Base-by-base conservation (phyloP, 768 basidiomycete species). In the Hypholoma fasciculare region DNA sequence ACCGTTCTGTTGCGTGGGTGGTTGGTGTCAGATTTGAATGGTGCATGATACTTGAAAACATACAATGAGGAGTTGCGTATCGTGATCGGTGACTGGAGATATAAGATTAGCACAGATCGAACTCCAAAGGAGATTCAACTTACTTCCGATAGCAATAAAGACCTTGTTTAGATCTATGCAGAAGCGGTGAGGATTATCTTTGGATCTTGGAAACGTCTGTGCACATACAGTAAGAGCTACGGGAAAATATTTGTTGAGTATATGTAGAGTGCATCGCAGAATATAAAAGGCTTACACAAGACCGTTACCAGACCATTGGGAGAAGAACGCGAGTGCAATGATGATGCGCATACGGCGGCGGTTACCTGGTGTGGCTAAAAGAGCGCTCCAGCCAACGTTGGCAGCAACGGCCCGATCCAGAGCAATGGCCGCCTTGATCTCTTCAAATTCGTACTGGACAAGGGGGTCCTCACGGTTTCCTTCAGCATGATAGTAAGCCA, bases 361-460 rank as follows among this genome's bases (percentile, higher is more conserved):
- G 69, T 87, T 87, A 8, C 84, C 86, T 4, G 69, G 71, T 11
- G 73, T 80, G 66, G 71, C 78, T 67, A 85, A 65, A 48, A 84
- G 70, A 42, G 69, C 72, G 34, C 62, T 40, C 80, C 78, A 86
- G 19, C 79, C 78, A 17, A 80, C 70, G 38, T 76, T 73, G 9
- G 72, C 58, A 23, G 75, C 73, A n/a, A 76, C 71, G 37, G 72
- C 73, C 47, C 72, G 73, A 65, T 78, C 78, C 44, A 80, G 71
- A 3, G 69, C 72, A 55, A 84, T 74, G 6, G 84, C 84, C 23
- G 82, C 77, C 65, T 82, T 85, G 73, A 89, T 88, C 69, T 88
- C 86, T 61, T 82, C 77, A 61, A 82, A 86, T 65, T 86, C 84
- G 65, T 81, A 85, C 61, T 81, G 74, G 1, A 87, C 83, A 1